Conservation (phyloP, 495 filamentous ascomycete genomes). For the Lentithecium fluviatile region DNA sequence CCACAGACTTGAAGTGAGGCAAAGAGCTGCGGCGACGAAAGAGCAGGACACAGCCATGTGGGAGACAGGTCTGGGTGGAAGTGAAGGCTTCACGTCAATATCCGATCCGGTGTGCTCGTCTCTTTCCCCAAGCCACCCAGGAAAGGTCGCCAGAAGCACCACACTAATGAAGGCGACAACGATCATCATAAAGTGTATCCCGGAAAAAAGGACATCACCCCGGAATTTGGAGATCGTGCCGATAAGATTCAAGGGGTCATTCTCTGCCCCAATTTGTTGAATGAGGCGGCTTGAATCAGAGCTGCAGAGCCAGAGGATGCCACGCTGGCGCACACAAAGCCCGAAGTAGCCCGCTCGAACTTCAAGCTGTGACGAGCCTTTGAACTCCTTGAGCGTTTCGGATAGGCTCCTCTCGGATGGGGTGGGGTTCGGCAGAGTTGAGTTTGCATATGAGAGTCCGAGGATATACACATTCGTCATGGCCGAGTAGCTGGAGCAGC, state of each 20-base stretch:
- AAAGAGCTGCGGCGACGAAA: background rate
- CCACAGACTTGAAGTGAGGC: background rate
- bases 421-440: no score
- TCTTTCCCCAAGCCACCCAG: background rate
- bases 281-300: no score
- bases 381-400: no score
- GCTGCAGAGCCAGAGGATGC: no score
- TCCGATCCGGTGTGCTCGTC: background rate
- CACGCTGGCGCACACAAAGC: no score
- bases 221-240: background rate
- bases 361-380: no score
- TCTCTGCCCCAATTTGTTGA: background rate
- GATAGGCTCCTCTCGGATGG: no score
- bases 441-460: no score
- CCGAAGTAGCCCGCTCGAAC: no score
- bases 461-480: no score
- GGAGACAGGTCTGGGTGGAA: background rate
- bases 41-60: background rate
- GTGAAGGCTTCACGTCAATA: background rate
- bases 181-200: background rate
- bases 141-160: background rate
- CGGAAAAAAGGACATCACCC: background rate
- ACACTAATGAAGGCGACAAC: background rate
- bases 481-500: no score
- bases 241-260: background rate